Base-by-base conservation (phyloP, 2,329 filamentous ascomycete genomes). In the Fusarium sp. region DNA sequence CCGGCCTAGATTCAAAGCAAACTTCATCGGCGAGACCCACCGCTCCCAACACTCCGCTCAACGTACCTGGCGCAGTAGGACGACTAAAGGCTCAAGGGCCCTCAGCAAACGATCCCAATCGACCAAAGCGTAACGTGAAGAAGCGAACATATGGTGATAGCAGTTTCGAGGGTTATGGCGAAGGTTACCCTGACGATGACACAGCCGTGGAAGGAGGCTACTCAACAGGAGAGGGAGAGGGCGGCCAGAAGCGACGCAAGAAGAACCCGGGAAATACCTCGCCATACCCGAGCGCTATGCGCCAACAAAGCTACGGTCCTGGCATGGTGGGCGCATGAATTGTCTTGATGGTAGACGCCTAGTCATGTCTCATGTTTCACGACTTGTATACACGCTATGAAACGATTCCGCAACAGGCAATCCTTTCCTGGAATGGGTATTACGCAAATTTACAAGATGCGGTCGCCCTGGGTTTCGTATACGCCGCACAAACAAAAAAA, bases 71-170 rank as follows among this genome's bases (percentile, higher is more conserved):
- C n/a, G 75, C 72, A 14, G 53, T 81, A 54, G 79, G 78, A 42
- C 80, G 84, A 31, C 74, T 82, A 59, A 86, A 85, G 78, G 78
- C 75, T 35, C 81, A 77, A 38, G 81, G 82, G 44, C 66, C 80
- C 27, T 76, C 81, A 33, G 81, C 79, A n/a, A 80, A 85, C 36
- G 86, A 88, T 61, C 81, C 83, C 15, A 80, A 84, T 42, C 86
- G 92, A 60, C 89, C 91, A 38, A 90, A 91, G 74, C 87, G 93
- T 52, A 84, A 86, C 61, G 86, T 89, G 69, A 93, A 92, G 84
- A 94, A 94, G 85, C 88, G 93, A 52, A 89, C 90, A 70, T 95
- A 94, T 78, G 90, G 91, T 42, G 93, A 95, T 71, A 88, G 86
- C 75, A 93, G 91, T 76, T 95, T 89, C 77, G 90, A 92, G 76